Evolutionary conservation across 176 grass and related monocot genomes (phyloP).

Genomic region (Neostapfia colusana): DNA sequence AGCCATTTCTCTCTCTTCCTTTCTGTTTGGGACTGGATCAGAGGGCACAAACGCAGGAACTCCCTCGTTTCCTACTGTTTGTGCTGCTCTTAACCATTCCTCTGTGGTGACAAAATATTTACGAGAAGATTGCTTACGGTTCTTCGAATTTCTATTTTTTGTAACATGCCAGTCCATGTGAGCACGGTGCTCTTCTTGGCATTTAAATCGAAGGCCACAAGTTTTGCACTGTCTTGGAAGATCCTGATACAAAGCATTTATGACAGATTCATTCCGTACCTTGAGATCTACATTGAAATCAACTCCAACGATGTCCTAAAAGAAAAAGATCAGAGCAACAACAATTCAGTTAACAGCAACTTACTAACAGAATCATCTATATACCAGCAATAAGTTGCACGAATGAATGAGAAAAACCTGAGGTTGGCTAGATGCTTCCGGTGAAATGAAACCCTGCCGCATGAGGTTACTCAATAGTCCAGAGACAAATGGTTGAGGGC

Average conservation of each 20-base stretch:
- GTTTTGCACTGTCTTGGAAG: slow-evolving; percentile 92
- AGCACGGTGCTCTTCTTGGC: slow-evolving; percentile 85
- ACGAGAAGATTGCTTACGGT: slow-evolving; percentile 86
- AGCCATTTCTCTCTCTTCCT: slow-evolving; percentile 81
- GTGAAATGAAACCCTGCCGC: slow-evolving; percentile 75
- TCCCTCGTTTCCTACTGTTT: slow-evolving; percentile 79
- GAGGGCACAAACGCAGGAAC: slow-evolving; percentile 72
- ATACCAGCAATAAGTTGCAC: slow-evolving; percentile 22
- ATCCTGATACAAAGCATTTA: slow-evolving; percentile 77
- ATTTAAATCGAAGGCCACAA: slow-evolving; percentile 89
- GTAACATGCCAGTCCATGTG: slow-evolving; percentile 99
- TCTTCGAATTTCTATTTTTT: slow-evolving; percentile 90
- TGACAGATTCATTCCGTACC: slow-evolving; percentile 61
- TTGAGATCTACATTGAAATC: slow-evolving; percentile 88
- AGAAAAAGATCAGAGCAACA: slow-evolving; percentile 35
- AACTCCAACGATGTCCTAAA: slow-evolving; percentile 66
- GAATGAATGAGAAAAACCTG: slow-evolving; percentile 63
- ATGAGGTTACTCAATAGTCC: slow-evolving; percentile 85
- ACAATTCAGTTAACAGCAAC: slow-evolving; percentile 15
- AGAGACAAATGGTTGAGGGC: slow-evolving; percentile 54
- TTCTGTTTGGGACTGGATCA: slow-evolving; percentile 54
- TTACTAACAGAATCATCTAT: slow-evolving; percentile 30
- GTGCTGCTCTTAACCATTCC: slow-evolving; percentile 90
- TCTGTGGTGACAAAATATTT: slow-evolving; percentile 85
- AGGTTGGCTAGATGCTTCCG: slow-evolving; percentile 45